These are phyloP conservation scores for Cyclotella baltica DNA, from an alignment of 108 stramenopile species.

Conservation along the genomic window DNA sequence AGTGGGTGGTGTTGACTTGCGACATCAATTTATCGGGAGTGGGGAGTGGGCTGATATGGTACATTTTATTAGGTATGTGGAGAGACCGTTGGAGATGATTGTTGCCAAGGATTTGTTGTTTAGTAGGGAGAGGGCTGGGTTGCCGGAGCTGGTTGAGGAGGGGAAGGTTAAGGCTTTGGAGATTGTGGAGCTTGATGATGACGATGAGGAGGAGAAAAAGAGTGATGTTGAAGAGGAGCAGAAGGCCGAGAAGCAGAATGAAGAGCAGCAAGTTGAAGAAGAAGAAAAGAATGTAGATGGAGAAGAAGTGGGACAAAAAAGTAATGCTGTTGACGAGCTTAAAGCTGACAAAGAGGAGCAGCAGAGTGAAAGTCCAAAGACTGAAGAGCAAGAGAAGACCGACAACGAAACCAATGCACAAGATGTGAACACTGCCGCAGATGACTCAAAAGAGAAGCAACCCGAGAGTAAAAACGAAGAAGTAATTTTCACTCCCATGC, in stretches of 20 bases:
- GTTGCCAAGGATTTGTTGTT: slow-evolving; percentile 45
- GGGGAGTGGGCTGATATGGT: slow-evolving; percentile 60
- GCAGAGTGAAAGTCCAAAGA: background rate
- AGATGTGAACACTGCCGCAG: too few species aligned
- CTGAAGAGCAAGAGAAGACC: background rate
- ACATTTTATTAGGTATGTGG: slow-evolving; percentile 49
- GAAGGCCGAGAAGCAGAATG: too few species aligned
- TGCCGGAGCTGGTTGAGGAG: slow-evolving; percentile 13
- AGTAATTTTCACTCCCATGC: background rate
- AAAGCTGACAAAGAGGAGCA: background rate
- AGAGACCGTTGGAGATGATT: slow-evolving; percentile 51
- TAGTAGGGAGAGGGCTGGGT: slow-evolving; percentile 21
- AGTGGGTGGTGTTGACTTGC: slow-evolving; percentile 85
- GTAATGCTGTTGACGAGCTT: background rate
- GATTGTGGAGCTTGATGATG: background rate
- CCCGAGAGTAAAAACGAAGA: background rate
- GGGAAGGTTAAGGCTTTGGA: background rate
- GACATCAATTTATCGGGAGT: slow-evolving; percentile 44
- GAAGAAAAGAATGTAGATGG: too few species aligned
- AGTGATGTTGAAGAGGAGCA: too few species aligned
- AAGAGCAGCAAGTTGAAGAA: too few species aligned
- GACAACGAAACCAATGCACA: background rate
- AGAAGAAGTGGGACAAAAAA: background rate
- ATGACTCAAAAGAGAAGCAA: background rate
- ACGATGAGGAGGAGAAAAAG: too few species aligned